Evolutionary conservation across 768 basidiomycete species (phyloP).

Genomic region (Boletus vinaceobasis): DNA sequence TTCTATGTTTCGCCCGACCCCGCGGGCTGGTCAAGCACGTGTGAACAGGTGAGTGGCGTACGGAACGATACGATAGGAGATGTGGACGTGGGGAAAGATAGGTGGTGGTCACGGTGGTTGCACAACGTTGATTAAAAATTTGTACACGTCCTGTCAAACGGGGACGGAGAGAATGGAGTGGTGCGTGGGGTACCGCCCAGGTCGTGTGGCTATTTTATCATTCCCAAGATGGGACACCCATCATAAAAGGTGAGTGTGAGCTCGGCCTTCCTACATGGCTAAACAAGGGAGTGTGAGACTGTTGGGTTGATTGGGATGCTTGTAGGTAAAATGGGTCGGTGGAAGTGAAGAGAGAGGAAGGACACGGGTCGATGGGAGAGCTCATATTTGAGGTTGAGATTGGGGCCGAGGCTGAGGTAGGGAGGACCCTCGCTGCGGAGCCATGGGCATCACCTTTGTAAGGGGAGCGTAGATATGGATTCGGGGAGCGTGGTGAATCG

Average conservation of each 20-base stretch:
- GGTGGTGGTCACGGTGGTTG: slow-evolving; percentile 1
- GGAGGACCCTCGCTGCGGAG: slow-evolving; percentile 19
- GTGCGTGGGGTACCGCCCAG: background rate
- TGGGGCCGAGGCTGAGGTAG: slow-evolving; percentile 19
- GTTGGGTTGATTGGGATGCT: slow-evolving; percentile 37
- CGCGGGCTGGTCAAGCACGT: background rate
- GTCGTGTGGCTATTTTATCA: background rate
- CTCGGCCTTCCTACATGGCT: slow-evolving; percentile 36
- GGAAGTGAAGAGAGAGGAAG: slow-evolving; percentile 38
- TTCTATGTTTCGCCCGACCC: slow-evolving; percentile 9
- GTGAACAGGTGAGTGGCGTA: background rate
- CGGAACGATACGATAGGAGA: slow-evolving; percentile 6
- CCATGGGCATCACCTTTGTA: slow-evolving; percentile 15
- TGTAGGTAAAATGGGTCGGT: slow-evolving; percentile 52
- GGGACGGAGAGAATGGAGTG: background rate
- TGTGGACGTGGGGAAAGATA: background rate
- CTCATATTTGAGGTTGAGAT: slow-evolving; percentile 9
- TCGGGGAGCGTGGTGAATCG: slow-evolving; percentile 30
- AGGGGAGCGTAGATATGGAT: slow-evolving; percentile 23
- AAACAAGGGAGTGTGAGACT: slow-evolving; percentile 33
- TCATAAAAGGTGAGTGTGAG: slow-evolving; percentile 40
- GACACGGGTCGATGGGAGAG: slow-evolving; percentile 22
- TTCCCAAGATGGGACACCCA: slow-evolving; percentile 28
- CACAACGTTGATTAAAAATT: slow-evolving; percentile 12
- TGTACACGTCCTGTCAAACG: slow-evolving; percentile 6